Conservation (phyloP, 2,329 filamentous ascomycete species). For the Akanthomyces dipterigenus region DNA sequence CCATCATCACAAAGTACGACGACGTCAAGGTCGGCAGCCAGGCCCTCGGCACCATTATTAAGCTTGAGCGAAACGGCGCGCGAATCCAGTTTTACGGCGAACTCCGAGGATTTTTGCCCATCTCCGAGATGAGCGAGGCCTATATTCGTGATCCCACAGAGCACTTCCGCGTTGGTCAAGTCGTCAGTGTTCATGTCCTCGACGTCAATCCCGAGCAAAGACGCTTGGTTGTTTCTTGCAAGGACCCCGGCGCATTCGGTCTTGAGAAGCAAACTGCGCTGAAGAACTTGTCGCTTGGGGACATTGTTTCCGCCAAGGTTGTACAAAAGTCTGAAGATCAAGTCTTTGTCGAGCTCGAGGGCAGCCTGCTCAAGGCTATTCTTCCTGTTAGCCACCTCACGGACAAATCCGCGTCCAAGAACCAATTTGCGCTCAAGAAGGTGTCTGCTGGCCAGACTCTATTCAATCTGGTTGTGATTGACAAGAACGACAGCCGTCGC, state of each 20-base stretch:
- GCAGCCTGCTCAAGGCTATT: constrained; percentile 67
- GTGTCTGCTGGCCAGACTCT: constrained; percentile 80
- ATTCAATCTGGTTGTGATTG: constrained; percentile 75
- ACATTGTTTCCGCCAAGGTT: constrained; percentile 70
- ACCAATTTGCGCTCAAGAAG: constrained; percentile 67
- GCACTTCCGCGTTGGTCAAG: constrained; percentile 86
- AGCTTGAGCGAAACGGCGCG: constrained; percentile 70
- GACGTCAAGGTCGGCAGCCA: constrained; percentile 68
- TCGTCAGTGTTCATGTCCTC: constrained; percentile 83
- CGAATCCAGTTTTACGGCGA: constrained; percentile 87
- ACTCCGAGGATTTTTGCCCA: constrained; percentile 79
- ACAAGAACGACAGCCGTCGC: constrained; percentile 72
- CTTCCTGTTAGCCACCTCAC: constrained; percentile 73
- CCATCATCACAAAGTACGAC: constrained; percentile 73
- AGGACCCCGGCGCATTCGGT: constrained; percentile 74
- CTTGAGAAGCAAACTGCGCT: constrained; percentile 67
- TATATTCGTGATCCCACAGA: constrained; percentile 84
- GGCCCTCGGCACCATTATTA: constrained; percentile 80
- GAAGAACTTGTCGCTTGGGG: constrained; percentile 64
- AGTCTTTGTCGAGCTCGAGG: constrained; percentile 68
- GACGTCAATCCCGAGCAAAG: constrained; percentile 65
- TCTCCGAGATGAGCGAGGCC: constrained; percentile 96
- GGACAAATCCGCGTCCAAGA: constrained; percentile 77
- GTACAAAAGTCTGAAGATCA: constrained; percentile 75
- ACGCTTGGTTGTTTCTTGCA: constrained; percentile 84